Evolutionary conservation across 2,329 filamentous ascomycete species (phyloP).

Genomic region (Neoarthrinium moseri): DNA sequence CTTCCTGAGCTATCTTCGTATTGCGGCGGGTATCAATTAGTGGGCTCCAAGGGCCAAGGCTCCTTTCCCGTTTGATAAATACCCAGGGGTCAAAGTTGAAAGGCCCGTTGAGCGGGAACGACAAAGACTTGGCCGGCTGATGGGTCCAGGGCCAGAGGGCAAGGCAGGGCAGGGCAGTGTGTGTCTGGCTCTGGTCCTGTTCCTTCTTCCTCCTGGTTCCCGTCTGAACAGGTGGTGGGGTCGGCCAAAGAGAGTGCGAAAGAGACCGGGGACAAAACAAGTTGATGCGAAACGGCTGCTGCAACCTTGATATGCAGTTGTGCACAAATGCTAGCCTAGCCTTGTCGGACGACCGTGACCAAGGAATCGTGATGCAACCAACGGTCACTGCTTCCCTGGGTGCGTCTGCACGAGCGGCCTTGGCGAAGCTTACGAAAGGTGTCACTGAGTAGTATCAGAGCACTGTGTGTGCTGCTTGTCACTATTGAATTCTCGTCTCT

Average conservation of each 20-base stretch:
- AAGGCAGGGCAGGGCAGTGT: background rate
- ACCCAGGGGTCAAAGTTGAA: background rate
- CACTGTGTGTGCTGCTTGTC: too few relatives aligned
- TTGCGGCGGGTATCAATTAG: constrained; percentile 2
- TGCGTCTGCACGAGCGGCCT: too few relatives aligned
- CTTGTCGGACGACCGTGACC: too few relatives aligned
- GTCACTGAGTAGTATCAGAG: too few relatives aligned
- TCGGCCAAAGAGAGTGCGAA: background rate
- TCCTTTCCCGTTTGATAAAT: constrained; percentile 6
- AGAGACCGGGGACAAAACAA: constrained; percentile 3
- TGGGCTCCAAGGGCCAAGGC: background rate
- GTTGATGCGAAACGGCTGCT: constrained; percentile 3
- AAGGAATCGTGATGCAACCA: too few relatives aligned
- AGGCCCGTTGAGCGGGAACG: constrained; percentile 1
- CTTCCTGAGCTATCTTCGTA: constrained; percentile 6
- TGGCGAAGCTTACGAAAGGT: too few relatives aligned
- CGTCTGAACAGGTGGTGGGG: background rate
- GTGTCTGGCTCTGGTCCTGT: background rate
- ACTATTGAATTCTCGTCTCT: too few relatives aligned
- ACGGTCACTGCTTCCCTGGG: too few relatives aligned
- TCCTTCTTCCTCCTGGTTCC: background rate
- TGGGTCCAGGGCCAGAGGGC: too few relatives aligned
- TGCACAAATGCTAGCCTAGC: too few relatives aligned
- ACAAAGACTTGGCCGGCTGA: too few relatives aligned
- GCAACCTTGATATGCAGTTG: constrained; percentile 8